These are phyloP conservation scores for Beauveria varroae DNA, from an alignment of 2,329 filamentous ascomycete genomes.

Conservation along the genomic window DNA sequence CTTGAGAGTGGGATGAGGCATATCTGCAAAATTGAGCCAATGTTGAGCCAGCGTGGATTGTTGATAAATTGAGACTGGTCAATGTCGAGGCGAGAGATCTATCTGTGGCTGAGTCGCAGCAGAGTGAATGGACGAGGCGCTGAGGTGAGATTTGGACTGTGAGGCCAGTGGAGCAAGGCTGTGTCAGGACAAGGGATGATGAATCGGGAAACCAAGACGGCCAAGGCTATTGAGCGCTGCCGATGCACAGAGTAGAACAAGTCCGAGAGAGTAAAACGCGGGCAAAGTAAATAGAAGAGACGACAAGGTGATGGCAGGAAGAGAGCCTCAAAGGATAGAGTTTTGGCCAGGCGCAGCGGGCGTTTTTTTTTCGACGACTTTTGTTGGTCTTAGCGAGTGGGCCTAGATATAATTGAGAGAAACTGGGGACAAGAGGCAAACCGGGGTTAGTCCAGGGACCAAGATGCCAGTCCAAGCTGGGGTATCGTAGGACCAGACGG, in stretches of 20 bases:
- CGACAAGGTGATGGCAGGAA: neutral
- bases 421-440: neutral
- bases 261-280: neutral
- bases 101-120: neutral
- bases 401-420: neutral
- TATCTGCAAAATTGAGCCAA: slow-evolving; percentile 12
- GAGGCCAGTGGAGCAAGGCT: neutral
- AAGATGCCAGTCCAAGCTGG: neutral
- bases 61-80: neutral
- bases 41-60: too few relatives aligned
- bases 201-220: neutral
- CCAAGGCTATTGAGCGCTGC: neutral
- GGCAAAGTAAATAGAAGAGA: neutral
- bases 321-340: slow-evolving; percentile 6
- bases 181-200: neutral
- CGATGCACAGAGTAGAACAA: neutral
- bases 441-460: slow-evolving; percentile 2
- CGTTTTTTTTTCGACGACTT: slow-evolving; percentile 5
- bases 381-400: slow-evolving; percentile 7
- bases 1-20: slow-evolving; percentile 40
- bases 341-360: neutral
- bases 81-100: neutral
- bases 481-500: neutral
- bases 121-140: neutral
- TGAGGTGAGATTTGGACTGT: slow-evolving; percentile 7